A percentile compares a stretch with the other conserved stretches of the same genome.
These are phyloP conservation scores for Fusarium ambrosium DNA, from an alignment of 2,329 filamentous ascomycete species.

Conservation along the genomic window DNA sequence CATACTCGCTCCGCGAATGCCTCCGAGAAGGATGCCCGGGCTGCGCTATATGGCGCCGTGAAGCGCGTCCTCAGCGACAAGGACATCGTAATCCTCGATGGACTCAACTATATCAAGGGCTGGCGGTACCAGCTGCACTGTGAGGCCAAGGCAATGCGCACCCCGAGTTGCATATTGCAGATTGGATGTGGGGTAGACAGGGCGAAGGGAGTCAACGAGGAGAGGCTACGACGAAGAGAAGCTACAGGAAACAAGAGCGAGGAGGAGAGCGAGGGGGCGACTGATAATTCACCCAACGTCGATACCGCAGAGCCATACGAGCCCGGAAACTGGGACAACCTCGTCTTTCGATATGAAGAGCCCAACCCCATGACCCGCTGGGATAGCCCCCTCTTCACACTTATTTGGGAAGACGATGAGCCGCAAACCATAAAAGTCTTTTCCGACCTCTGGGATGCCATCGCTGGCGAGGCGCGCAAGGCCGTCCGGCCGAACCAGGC, in stretches of 20 bases:
- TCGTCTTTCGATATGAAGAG: slow-evolving; percentile 87
- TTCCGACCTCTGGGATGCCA: slow-evolving; percentile 79
- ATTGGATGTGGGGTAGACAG: slow-evolving; percentile 69
- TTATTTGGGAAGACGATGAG: slow-evolving; percentile 80
- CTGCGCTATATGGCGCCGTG: slow-evolving; percentile 80
- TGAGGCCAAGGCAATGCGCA: slow-evolving; percentile 84
- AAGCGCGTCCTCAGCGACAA: slow-evolving; percentile 80
- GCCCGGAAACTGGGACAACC: slow-evolving; percentile 78
- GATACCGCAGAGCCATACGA: slow-evolving; percentile 61
- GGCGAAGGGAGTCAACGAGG: slow-evolving; percentile 71
- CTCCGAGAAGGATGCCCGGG: slow-evolving; percentile 85
- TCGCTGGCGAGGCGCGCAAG: slow-evolving; percentile 74
- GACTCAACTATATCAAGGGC: slow-evolving; percentile 90
- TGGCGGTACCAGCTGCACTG: slow-evolving; percentile 90
- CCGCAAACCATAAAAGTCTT: slow-evolving; percentile 69
- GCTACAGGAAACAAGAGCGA: slow-evolving; percentile 1
- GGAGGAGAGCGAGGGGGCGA: background rate
- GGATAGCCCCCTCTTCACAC: slow-evolving; percentile 86
- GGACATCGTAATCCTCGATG: slow-evolving; percentile 84
- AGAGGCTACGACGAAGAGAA: slow-evolving; percentile 58
- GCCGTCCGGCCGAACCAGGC: slow-evolving; percentile 80
- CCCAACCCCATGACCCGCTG: slow-evolving; percentile 87
- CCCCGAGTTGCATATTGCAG: slow-evolving; percentile 80
- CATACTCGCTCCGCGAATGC: slow-evolving; percentile 79
- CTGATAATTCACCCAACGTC: background rate